Conservation (phyloP, 83 land plant species). For the Picea abies region DNA sequence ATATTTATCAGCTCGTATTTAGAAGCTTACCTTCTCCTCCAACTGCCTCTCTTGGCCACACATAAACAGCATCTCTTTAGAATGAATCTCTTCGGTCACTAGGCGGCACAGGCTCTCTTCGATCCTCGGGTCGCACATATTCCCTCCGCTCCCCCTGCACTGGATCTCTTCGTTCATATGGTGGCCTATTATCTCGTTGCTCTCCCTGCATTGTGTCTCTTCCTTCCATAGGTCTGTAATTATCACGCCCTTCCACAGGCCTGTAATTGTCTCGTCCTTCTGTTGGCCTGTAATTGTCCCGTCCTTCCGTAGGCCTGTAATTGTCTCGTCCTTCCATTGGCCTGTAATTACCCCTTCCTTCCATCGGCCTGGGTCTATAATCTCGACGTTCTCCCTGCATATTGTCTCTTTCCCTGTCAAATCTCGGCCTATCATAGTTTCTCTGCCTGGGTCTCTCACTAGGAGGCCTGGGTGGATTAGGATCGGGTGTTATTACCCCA, state of each 20-base stretch:
- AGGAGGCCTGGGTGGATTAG: conserved; percentile 59
- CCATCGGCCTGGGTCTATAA: neutral
- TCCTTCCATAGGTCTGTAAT: neutral
- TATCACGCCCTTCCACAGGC: too few species aligned
- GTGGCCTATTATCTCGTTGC: neutral
- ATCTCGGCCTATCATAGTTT: conserved; percentile 56
- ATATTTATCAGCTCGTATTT: too few species aligned
- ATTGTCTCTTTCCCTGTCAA: conserved; percentile 49
- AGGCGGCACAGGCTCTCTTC: neutral
- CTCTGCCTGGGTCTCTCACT: conserved; percentile 37
- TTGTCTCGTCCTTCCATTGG: too few species aligned
- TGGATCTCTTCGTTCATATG: neutral
- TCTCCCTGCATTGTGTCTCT: neutral
- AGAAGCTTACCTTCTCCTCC: too few species aligned
- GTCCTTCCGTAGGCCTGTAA: too few species aligned
- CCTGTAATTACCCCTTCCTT: too few species aligned
- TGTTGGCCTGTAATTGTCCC: too few species aligned
- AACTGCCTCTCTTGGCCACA: too few species aligned
- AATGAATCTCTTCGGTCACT: too few species aligned
- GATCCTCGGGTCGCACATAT: neutral
- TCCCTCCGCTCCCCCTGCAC: neutral
- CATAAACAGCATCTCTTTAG: too few species aligned
- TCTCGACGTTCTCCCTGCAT: conserved; percentile 15
- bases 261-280: too few species aligned
- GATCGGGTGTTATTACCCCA: conserved; percentile 75